These are phyloP conservation scores for Blastocystis hominis DNA, from an alignment of 352 stramenopile genomes.

Conservation along the genomic window DNA sequence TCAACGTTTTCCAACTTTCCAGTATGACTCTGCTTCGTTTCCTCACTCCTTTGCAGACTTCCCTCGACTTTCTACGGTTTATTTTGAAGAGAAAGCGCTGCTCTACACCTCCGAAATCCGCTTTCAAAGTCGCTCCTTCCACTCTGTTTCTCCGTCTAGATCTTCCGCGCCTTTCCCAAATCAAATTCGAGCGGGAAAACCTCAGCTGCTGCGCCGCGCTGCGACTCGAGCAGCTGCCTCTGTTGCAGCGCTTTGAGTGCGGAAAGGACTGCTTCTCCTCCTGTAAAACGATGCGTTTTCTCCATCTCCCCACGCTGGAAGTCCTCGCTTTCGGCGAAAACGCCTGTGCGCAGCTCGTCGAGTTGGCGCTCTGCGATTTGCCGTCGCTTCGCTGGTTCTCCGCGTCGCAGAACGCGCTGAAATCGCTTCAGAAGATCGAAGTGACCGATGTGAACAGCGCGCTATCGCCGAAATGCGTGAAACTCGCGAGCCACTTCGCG, in stretches of 20 bases:
- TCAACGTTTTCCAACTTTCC: background rate
- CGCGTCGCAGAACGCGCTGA: background rate
- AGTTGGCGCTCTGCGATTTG: background rate
- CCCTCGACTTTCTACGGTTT: background rate
- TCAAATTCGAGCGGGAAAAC: background rate
- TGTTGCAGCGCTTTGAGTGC: background rate
- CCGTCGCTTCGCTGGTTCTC: background rate
- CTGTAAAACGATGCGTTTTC: background rate
- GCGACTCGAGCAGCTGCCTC: background rate
- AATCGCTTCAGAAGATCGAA: background rate
- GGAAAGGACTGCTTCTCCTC: background rate
- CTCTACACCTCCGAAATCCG: background rate
- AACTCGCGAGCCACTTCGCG: background rate
- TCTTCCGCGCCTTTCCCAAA: background rate
- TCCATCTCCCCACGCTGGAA: background rate
- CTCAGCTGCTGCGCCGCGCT: background rate
- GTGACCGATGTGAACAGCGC: background rate
- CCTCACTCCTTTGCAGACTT: background rate
- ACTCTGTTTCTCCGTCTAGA: background rate
- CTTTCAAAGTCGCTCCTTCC: background rate
- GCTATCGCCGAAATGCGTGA: background rate
- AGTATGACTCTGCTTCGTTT: background rate
- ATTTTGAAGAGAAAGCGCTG: background rate
- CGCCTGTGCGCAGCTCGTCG: background rate
- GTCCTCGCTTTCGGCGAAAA: background rate